Evolutionary conservation across 805 yeast species (phyloP).

Genomic region (Soucietia sequanensis): DNA sequence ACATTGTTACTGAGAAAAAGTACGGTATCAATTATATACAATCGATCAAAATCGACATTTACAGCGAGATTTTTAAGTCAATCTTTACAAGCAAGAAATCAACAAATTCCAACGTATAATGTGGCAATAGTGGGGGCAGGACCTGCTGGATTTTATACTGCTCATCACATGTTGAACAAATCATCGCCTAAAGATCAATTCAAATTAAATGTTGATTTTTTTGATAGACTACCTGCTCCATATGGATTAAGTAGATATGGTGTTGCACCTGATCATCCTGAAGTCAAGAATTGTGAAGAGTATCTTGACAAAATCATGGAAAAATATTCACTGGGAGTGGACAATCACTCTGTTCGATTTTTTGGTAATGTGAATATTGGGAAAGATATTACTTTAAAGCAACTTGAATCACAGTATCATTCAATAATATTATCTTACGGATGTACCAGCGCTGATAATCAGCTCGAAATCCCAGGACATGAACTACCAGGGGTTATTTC

Average conservation of each 20-base stretch:
- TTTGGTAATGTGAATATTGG: constrained; percentile 77
- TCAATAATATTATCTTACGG: constrained; percentile 84
- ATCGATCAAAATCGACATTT: too few species aligned
- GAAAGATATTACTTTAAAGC: constrained; percentile 49
- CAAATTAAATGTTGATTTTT: constrained; percentile 59
- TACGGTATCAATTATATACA: too few species aligned
- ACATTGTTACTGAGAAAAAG: too few species aligned
- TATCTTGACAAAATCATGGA: constrained; percentile 57
- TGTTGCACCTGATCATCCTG: constrained; percentile 99
- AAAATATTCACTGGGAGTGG: constrained; percentile 8
- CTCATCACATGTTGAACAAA: constrained; percentile 63
- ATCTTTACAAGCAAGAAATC: too few species aligned
- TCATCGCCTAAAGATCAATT: constrained; percentile 25
- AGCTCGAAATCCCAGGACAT: constrained; percentile 59
- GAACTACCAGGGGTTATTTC: constrained; percentile 65
- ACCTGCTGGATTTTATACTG: constrained; percentile 94
- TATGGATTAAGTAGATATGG: constrained; percentile 91
- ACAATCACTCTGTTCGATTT: constrained; percentile 40
- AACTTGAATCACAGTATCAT: constrained; percentile 59
- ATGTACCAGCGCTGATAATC: constrained; percentile 55
- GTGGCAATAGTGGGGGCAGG: constrained; percentile 92
- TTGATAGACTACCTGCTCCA: constrained; percentile 85
- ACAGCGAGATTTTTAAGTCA: too few species aligned
- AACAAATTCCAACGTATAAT: constrained; percentile 22
- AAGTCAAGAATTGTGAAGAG: constrained; percentile 81